These are phyloP conservation scores for Cryptococcus sp. DNA, from an alignment of 1,284 basidiomycete genomes.

Conservation along the genomic window DNA sequence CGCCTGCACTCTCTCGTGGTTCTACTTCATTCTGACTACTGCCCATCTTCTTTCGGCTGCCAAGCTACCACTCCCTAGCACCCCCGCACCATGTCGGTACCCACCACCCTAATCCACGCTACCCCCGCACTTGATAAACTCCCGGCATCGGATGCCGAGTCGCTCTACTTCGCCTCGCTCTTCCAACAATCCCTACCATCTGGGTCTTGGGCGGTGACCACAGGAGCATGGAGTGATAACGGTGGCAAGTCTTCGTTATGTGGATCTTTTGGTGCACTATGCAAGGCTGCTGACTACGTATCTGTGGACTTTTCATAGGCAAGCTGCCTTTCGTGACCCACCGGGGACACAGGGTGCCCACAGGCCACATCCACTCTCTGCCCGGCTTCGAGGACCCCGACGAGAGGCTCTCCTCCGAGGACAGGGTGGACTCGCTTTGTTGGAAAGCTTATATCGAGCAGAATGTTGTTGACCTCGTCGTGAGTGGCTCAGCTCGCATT, in stretches of 20 bases:
- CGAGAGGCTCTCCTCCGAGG: constrained; percentile 15
- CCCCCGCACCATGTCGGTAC: constrained; percentile 5
- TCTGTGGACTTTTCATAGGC: constrained; percentile 13
- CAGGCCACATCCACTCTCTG: constrained; percentile 22
- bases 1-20: no score
- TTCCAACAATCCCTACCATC: constrained; percentile 25
- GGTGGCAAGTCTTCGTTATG: constrained; percentile 19
- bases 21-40: no score
- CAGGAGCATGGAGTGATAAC: constrained; percentile 30
- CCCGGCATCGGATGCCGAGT: constrained; percentile 34
- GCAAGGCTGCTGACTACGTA: background rate
- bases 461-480: constrained; percentile 41
- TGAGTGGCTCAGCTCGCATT: constrained; percentile 17
- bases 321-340: constrained; percentile 36
- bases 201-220: constrained; percentile 17
- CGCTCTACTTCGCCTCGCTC: constrained; percentile 28
- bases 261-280: background rate
- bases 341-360: constrained; percentile 18
- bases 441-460: constrained; percentile 45
- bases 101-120: constrained; percentile 27
- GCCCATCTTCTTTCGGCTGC: no score
- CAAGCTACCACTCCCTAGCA: no score
- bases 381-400: constrained; percentile 33
- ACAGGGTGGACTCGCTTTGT: constrained; percentile 29
- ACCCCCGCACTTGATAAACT: constrained; percentile 33